Conservation (phyloP, 2,329 filamentous ascomycete genomes). For the Cladosporium sp. region DNA sequence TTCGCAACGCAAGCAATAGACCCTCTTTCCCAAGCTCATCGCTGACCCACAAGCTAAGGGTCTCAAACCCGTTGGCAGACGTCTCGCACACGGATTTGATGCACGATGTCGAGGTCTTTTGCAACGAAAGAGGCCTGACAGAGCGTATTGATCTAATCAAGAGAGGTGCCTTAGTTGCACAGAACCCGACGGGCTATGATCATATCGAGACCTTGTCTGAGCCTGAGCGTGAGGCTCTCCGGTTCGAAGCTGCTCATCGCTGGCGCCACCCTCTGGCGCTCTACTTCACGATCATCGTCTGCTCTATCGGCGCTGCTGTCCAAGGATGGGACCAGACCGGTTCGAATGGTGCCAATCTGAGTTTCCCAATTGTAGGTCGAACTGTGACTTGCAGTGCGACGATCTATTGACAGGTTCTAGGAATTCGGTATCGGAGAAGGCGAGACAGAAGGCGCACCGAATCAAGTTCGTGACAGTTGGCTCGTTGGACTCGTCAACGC, state of each 20-base stretch:
- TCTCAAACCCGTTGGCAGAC: constrained; percentile 57
- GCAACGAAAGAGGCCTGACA: constrained; percentile 44
- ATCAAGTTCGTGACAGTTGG: constrained; percentile 52
- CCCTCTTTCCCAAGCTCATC: constrained; percentile 13
- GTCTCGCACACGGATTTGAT: constrained; percentile 56
- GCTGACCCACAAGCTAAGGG: constrained; percentile 22
- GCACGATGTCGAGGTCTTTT: constrained; percentile 57
- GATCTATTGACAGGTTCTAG: neutral
- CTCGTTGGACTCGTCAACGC: constrained; percentile 69
- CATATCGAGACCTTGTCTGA: constrained; percentile 45
- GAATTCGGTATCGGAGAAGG: constrained; percentile 34
- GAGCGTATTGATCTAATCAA: constrained; percentile 45
- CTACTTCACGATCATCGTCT: constrained; percentile 54
- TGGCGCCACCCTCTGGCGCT: constrained; percentile 52
- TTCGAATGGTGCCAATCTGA: constrained; percentile 55
- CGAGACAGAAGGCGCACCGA: constrained; percentile 27
- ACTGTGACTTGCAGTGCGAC: neutral
- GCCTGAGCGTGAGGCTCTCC: constrained; percentile 44
- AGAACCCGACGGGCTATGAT: constrained; percentile 49
- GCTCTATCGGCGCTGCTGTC: constrained; percentile 53
- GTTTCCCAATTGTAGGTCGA: constrained; percentile 41
- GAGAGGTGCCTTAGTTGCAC: constrained; percentile 53
- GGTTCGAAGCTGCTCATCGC: constrained; percentile 49
- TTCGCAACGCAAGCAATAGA: constrained; percentile 14
- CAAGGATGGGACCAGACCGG: constrained; percentile 57